phyloP scores from a whole-genome alignment of 495 filamentous ascomycete species.

The Penicillium chermesinum region DNA sequence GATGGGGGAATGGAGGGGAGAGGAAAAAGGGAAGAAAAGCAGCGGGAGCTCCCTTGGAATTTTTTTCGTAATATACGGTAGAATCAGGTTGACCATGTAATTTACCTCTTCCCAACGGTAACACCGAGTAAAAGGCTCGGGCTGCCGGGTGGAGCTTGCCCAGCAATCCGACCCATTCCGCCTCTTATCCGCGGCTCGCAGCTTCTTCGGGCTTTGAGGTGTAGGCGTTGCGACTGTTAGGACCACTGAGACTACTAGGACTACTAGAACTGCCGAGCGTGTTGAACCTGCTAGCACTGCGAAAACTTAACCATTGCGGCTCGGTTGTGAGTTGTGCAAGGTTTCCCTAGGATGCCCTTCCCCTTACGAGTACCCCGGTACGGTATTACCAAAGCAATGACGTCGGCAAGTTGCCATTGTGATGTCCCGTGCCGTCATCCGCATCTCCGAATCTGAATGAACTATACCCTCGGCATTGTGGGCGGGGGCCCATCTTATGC shows the following conservation, averaged over 20 bases:
- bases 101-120: constrained; percentile 18
- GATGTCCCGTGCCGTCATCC: constrained; percentile 19
- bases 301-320: too few relatives aligned
- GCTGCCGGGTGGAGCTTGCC: constrained; percentile 17
- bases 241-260: neutral
- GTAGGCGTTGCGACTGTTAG: too few relatives aligned
- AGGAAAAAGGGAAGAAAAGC: constrained; percentile 10
- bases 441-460: constrained; percentile 10
- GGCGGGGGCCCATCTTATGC: neutral
- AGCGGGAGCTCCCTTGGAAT: constrained; percentile 14
- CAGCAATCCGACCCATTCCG: constrained; percentile 7
- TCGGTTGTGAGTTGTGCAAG: too few relatives aligned
- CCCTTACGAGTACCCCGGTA: constrained; percentile 2
- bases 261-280: neutral
- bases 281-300: too few relatives aligned
- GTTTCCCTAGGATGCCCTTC: neutral
- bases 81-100: constrained; percentile 17
- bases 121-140: constrained; percentile 7
- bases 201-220: too few relatives aligned
- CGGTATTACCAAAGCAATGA: constrained; percentile 23
- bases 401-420: constrained; percentile 34
- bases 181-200: neutral
- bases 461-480: constrained; percentile 15
- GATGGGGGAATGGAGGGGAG: constrained; percentile 2
- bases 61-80: constrained; percentile 30